Conservation (phyloP, 1,284 basidiomycete species). For the Agaricales sp. region DNA sequence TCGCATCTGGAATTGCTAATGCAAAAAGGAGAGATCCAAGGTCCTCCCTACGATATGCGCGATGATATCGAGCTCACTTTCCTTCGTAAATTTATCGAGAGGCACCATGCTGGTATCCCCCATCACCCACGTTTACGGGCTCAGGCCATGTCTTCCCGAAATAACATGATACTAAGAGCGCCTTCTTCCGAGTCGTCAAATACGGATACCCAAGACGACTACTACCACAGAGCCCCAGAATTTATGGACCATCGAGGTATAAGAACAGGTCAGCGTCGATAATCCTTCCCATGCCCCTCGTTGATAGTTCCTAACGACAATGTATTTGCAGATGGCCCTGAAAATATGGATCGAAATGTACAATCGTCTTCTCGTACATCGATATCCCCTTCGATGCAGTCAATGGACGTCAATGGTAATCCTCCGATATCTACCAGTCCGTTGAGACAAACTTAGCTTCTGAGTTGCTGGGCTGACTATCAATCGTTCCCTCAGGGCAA, state of each 20-base stretch:
- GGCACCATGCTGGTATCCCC: conserved; percentile 56
- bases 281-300: no score
- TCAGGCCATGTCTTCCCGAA: not conserved
- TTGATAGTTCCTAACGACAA: no score
- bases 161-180: conserved; percentile 27
- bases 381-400: not conserved
- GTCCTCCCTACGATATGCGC: conserved; percentile 69
- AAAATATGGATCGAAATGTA: not conserved
- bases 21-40: conserved; percentile 76
- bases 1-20: conserved; percentile 72
- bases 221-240: not conserved
- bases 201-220: conserved; percentile 29
- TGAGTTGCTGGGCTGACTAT: conserved; percentile 7
- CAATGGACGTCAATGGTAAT: not conserved
- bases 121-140: conserved; percentile 65
- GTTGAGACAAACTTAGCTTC: not conserved
- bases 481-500: conserved; percentile 10
- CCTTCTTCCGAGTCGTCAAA: conserved; percentile 39
- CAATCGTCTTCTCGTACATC: not conserved
- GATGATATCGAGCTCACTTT: conserved; percentile 67
- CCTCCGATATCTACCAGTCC: not conserved
- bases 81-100: conserved; percentile 69
- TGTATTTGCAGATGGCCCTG: not conserved
- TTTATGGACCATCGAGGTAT: not conserved
- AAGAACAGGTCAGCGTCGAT: no score